Conservation (phyloP, 306 rosid species). For the Citrullus colocynthis region DNA sequence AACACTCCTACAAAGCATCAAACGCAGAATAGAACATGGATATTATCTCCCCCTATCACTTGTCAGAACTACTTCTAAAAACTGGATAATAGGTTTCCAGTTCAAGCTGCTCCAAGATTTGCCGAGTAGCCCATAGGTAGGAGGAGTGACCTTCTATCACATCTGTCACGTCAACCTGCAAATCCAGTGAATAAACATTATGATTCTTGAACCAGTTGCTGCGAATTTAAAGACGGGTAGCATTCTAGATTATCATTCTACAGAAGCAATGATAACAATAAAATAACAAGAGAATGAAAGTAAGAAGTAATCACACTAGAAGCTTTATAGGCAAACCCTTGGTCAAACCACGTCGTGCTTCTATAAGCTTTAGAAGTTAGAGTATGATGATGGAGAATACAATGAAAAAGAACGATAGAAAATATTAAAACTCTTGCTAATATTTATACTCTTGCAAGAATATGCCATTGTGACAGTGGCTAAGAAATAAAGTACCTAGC, state of each 20-base stretch:
- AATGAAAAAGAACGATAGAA: no score
- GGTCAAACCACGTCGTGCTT: neutral
- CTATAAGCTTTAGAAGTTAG: neutral
- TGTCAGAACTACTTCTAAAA: conserved; percentile 17
- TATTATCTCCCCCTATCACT: neutral
- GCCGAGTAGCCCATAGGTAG: conserved; percentile 66
- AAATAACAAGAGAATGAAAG: neutral
- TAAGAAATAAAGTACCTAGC: no score
- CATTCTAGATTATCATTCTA: neutral
- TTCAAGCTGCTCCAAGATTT: conserved; percentile 53
- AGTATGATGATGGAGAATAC: neutral
- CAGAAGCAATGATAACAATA: neutral
- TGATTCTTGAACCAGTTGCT: neutral
- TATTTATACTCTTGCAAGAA: neutral
- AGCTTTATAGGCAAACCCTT: neutral
- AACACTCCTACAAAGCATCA: neutral
- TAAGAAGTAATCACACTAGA: neutral
- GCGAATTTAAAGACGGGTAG: neutral
- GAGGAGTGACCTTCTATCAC: conserved; percentile 83
- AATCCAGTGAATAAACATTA: conserved; percentile 1
- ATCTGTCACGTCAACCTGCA: conserved; percentile 71
- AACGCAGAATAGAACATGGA: neutral
- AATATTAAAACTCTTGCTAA: neutral
- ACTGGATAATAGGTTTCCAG: conserved; percentile 63
- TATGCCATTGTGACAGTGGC: no score